Conservation (phyloP, 2,329 filamentous ascomycete genomes). For the Penicillium occitanis region DNA sequence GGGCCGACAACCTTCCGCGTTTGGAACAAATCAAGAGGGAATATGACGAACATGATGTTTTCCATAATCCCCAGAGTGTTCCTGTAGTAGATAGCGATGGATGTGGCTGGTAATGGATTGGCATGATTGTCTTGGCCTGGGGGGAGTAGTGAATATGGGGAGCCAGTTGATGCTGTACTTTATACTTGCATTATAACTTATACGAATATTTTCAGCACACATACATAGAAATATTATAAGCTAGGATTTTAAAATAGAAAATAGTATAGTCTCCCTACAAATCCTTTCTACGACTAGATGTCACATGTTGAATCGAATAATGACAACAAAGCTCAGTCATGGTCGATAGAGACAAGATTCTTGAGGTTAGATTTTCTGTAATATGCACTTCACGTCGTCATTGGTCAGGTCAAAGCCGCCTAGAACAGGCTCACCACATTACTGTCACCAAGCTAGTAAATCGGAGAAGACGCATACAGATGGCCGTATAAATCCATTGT, state of each 20-base stretch:
- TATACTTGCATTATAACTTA: neutral
- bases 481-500: neutral
- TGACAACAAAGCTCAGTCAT: neutral
- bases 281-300: neutral
- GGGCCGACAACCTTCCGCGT: constrained; percentile 52
- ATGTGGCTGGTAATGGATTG: neutral
- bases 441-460: neutral
- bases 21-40: constrained; percentile 53
- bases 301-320: neutral
- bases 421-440: neutral
- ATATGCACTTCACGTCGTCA: neutral
- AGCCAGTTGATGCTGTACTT: neutral
- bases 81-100: neutral
- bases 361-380: neutral
- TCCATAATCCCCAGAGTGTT: constrained; percentile 59
- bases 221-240: neutral
- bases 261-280: neutral
- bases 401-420: neutral
- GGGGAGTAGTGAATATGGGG: neutral
- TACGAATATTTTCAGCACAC: neutral
- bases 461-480: neutral
- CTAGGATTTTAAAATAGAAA: neutral
- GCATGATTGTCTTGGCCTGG: neutral
- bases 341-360: neutral
- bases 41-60: constrained; percentile 56